Conservation (phyloP, 2,329 filamentous ascomycete species). For the Apiospora marii region DNA sequence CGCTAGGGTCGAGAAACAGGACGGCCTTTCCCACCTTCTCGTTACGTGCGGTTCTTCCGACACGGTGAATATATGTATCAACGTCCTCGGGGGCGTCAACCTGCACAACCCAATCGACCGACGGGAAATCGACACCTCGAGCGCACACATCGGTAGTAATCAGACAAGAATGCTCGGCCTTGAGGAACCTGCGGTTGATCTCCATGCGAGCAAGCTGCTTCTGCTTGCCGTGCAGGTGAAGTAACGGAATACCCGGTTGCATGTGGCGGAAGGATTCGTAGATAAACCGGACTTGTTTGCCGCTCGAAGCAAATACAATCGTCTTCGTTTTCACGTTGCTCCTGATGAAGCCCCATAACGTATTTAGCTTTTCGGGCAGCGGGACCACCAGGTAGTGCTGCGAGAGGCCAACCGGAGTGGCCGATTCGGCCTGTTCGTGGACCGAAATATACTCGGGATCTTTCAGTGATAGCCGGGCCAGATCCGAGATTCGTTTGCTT, state of each 20-base stretch:
- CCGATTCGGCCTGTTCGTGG: slow-evolving; percentile 80
- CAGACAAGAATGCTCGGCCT: slow-evolving; percentile 83
- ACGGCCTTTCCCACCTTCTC: slow-evolving; percentile 88
- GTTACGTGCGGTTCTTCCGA: slow-evolving; percentile 93
- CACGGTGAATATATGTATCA: slow-evolving; percentile 97
- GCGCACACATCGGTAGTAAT: slow-evolving; percentile 97
- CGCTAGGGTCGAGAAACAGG: slow-evolving; percentile 88
- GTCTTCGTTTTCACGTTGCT: slow-evolving; percentile 93
- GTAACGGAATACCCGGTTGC: slow-evolving; percentile 89
- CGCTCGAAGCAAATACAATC: slow-evolving; percentile 92
- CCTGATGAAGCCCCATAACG: slow-evolving; percentile 90
- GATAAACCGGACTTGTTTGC: slow-evolving; percentile 95
- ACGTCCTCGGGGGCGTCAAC: slow-evolving; percentile 96
- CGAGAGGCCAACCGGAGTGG: slow-evolving; percentile 84
- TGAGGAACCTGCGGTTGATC: slow-evolving; percentile 83
- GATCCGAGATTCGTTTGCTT: slow-evolving; percentile 90
- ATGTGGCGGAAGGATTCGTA: slow-evolving; percentile 93
- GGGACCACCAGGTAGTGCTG: slow-evolving; percentile 92
- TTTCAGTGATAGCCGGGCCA: slow-evolving; percentile 85
- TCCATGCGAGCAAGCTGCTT: slow-evolving; percentile 90
- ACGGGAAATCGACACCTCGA: slow-evolving; percentile 92
- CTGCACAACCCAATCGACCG: slow-evolving; percentile 99
- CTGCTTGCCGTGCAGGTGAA: slow-evolving; percentile 93
- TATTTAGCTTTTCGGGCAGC: slow-evolving; percentile 88
- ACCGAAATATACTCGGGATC: slow-evolving; percentile 96